A percentile compares a stretch with the other conserved stretches of the same genome.
These are phyloP conservation scores for Sarocladiaceae sp. DNA, from an alignment of 2,329 filamentous ascomycete genomes.

Conservation along the genomic window DNA sequence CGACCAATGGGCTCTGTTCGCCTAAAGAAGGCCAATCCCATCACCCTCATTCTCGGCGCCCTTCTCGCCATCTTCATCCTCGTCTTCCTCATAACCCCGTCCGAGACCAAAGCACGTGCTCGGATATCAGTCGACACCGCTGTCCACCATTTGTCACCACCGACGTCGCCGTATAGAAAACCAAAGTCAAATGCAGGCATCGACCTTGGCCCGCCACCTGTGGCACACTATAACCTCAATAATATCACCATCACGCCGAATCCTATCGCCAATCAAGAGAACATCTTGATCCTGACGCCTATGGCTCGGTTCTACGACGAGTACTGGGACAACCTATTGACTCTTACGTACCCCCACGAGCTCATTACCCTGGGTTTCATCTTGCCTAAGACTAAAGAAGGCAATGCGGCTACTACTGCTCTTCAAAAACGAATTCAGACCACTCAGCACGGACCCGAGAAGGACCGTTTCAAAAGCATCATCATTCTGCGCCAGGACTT, in stretches of 20 bases:
- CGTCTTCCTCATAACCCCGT: constrained; percentile 55
- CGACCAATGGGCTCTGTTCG: constrained; percentile 61
- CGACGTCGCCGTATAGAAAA: constrained; percentile 40
- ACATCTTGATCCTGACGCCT: constrained; percentile 86
- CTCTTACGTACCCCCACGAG: constrained; percentile 84
- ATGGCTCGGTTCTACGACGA: constrained; percentile 88
- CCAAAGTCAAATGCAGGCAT: constrained; percentile 26
- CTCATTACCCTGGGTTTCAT: constrained; percentile 96
- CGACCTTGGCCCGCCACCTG: constrained; percentile 62
- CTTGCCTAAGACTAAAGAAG: constrained; percentile 87
- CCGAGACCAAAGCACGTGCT: constrained; percentile 39
- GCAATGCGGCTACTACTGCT: constrained; percentile 77
- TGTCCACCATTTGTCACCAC: constrained; percentile 39
- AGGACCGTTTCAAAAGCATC: constrained; percentile 83
- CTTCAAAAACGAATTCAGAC: constrained; percentile 81
- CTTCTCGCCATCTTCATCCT: constrained; percentile 70
- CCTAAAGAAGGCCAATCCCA: constrained; percentile 75
- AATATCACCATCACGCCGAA: constrained; percentile 79
- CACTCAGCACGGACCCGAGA: constrained; percentile 73
- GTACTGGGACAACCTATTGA: constrained; percentile 92
- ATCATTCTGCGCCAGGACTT: constrained; percentile 96
- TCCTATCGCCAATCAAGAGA: constrained; percentile 76
- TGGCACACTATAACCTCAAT: constrained; percentile 92
- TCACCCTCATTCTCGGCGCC: constrained; percentile 68
- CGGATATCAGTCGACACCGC: constrained; percentile 43